Base-by-base conservation (phyloP, 768 basidiomycete genomes). In the Coprinopsis sp. region DNA sequence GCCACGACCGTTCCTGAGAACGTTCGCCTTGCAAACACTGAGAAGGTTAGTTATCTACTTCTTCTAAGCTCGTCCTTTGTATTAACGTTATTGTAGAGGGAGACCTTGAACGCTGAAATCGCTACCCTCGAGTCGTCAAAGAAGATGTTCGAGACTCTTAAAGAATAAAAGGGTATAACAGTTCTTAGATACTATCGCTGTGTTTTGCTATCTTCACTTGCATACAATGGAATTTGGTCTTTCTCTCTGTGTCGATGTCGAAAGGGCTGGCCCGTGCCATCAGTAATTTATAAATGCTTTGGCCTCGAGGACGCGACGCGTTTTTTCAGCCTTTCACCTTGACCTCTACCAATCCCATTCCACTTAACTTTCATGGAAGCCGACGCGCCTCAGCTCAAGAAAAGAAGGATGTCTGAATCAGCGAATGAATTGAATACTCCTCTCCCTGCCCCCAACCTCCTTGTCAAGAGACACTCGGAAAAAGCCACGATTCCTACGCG, bases 401-500 rank as follows among this genome's bases (percentile, higher is more conserved):
- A 78, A 57, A 75, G 81, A 58, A 86, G 75, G 58, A 71, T 82
- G 67, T 77, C 78, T 4, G 60, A 63, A 4, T 53, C 61, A 29
- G 57, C 63, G 4, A 33, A n/a, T 24, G 46, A n/a, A n/a, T 14
- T 42, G n/a, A 23, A 41, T 22, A 54, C 61, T 2, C 52, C 71
- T 5, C 42, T 72, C 3, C 74, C 77, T 37, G 57, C 64, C 6
- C 56, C 71, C 1, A 74, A 74, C 37, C 77, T 97, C 16, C 79
- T 91, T 44, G 78, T 99, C 60, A 96, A 96, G 61, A 79, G 82
- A 27, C 81, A 87, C 29, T 91, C 89, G 2, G 78, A 81, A 14
- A 87, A 83, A 58, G 96, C 90, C 21, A 85, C 63, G 51, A 61
- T 91, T 18, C 96, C 96, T 2, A 92, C 88, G 8, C 79, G 91